These are phyloP conservation scores for Pseudozyma pruni DNA, from an alignment of 1,284 basidiomycete genomes.

Conservation along the genomic window DNA sequence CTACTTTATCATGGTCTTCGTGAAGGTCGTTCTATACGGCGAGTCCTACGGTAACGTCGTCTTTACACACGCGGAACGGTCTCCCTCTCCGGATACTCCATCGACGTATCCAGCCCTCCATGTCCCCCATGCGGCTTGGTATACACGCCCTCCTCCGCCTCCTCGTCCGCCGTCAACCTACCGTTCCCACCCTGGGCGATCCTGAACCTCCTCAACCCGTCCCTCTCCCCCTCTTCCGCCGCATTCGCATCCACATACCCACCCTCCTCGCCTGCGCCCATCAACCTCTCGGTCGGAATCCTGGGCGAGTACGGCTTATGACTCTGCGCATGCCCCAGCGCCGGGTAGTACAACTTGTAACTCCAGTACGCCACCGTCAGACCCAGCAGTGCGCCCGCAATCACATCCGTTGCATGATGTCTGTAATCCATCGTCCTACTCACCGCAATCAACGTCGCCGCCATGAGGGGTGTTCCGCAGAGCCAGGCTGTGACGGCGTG, in stretches of 20 bases:
- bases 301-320: slow-evolving; percentile 55
- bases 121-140: background rate
- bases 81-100: slow-evolving; percentile 38
- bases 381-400: slow-evolving; percentile 82
- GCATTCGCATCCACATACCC: background rate
- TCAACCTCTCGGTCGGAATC: slow-evolving; percentile 36
- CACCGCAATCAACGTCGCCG: slow-evolving; percentile 85
- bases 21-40: too few species aligned
- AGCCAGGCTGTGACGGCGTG: slow-evolving; percentile 89
- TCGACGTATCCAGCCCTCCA: slow-evolving; percentile 2
- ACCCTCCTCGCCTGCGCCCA: slow-evolving; percentile 3
- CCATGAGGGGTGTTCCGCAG: slow-evolving; percentile 79
- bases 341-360: slow-evolving; percentile 57
- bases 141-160: slow-evolving; percentile 5
- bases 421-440: slow-evolving; percentile 69
- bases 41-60: too few species aligned
- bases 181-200: background rate
- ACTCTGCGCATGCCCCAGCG: slow-evolving; percentile 31
- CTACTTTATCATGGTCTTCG: too few species aligned
- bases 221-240: background rate
- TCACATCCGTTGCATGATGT: slow-evolving; percentile 74
- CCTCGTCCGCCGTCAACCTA: background rate
- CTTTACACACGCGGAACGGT: slow-evolving; percentile 32
- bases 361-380: slow-evolving; percentile 74
- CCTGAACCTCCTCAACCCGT: slow-evolving; percentile 13